Percentiles rank a stretch among this genome's conserved stretches.
phyloP scores from a whole-genome alignment of 2,329 filamentous ascomycete genomes.

The Ceratocystis harringtonii region DNA sequence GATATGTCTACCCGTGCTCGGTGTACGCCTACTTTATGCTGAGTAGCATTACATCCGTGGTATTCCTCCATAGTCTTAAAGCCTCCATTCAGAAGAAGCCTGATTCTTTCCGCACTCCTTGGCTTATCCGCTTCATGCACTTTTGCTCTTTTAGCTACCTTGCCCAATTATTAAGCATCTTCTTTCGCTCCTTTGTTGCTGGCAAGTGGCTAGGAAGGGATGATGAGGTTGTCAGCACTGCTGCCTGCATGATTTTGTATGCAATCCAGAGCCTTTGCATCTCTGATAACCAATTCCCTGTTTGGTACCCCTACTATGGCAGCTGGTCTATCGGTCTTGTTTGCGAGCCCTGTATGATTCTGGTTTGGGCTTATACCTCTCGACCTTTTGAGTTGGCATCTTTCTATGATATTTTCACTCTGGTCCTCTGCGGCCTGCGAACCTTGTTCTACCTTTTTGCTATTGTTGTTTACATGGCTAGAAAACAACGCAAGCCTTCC shows the following conservation, averaged over 20 bases:
- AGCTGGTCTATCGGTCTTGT: constrained; percentile 44
- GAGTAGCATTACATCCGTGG: constrained; percentile 36
- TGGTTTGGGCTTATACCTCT: constrained; percentile 18
- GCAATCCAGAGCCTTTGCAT: constrained; percentile 43
- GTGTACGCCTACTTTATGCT: constrained; percentile 43
- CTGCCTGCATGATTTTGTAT: constrained; percentile 51
- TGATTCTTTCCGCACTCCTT: constrained; percentile 27
- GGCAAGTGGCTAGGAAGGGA: constrained; percentile 31
- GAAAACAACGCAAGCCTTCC: background rate
- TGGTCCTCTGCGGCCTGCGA: background rate
- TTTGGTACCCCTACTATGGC: constrained; percentile 50
- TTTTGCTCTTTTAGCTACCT: constrained; percentile 27
- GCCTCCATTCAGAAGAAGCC: constrained; percentile 24
- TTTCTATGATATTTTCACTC: background rate
- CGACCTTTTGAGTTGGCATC: background rate
- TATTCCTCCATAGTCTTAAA: constrained; percentile 35
- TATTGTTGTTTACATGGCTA: background rate
- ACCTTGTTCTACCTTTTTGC: constrained; percentile 7
- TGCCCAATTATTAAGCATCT: constrained; percentile 31
- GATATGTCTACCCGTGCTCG: constrained; percentile 43
- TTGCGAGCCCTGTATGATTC: constrained; percentile 37
- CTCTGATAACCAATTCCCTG: constrained; percentile 33
- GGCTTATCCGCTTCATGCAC: constrained; percentile 18
- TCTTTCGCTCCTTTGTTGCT: constrained; percentile 25
- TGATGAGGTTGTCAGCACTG: constrained; percentile 38